Evolutionary conservation across 495 filamentous ascomycete species (phyloP), one percentile per base, ranked within the genome.

Genomic region (Letharia columbiana): DNA sequence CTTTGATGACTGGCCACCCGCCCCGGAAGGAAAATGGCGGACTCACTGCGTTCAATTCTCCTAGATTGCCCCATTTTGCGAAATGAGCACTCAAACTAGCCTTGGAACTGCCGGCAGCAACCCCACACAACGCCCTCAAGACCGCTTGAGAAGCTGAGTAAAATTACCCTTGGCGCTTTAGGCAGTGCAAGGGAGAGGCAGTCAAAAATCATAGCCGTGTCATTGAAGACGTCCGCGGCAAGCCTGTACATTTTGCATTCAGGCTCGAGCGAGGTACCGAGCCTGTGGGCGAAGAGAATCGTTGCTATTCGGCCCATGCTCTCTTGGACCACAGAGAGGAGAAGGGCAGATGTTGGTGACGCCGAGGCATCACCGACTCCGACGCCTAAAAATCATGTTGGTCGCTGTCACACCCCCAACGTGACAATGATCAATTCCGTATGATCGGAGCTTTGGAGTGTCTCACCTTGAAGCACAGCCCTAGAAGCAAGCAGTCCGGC

Each of bases 161-260:
- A 75, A 18, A 81, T 65, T 11, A 96, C 85, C 56, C 92, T 83
- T 35, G 80, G 77, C 17, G 80, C 71, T 50, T 86, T 87, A 0
- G 91, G 89, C 28, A 96, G 81, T 37, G 85, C 86, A 0, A 92
- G 92, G 4, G 90, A 93, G 11, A 96, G 79, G 71, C 91, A 88
- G 74, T 97, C 93, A 20, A 97, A 80, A 39, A 97, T 79, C 83
- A 96, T 91, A 49, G 91, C 92, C 23, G 86, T 77, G 74, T 97
- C 94, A 75, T 97, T 97, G 80, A 97, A 90, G 39, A 97, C 80
- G 74, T 97, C 94, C 15, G 94, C 94, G 9, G 89, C 79, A 56
- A 97, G 86, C 9, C 94, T 86, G 76, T 96, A 97, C 78, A 85
- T 91, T 71, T 97, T 97, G 80, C 91, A 96, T 75, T 97, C 93